These are phyloP conservation scores for Colletotrichum sp. DNA, from an alignment of 2,329 filamentous ascomycete species.

Conservation along the genomic window DNA sequence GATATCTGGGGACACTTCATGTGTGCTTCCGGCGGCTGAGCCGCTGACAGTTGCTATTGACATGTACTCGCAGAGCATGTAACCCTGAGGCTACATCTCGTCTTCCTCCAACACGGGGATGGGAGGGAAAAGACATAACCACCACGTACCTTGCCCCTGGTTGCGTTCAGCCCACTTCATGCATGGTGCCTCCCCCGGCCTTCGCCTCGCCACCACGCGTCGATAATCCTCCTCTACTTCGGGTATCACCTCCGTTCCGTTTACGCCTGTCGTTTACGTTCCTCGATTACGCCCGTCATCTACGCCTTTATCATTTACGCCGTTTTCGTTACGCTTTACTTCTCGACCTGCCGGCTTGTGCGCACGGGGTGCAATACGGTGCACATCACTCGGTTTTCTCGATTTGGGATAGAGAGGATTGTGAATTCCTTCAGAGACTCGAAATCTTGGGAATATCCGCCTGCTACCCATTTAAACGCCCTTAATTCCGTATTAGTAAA, in stretches of 20 bases:
- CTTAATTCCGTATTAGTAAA: slow-evolving; percentile 18
- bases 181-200: background rate
- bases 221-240: background rate
- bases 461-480: slow-evolving; percentile 2
- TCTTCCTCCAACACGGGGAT: background rate
- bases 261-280: background rate
- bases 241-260: background rate
- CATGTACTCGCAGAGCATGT: background rate
- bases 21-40: background rate
- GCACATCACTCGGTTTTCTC: slow-evolving; percentile 1
- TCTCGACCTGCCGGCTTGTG: background rate
- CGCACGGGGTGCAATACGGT: background rate
- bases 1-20: background rate
- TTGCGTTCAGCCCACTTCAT: background rate
- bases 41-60: background rate
- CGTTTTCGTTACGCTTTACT: background rate
- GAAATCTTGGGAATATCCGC: background rate
- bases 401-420: background rate
- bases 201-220: background rate
- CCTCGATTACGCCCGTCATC: background rate
- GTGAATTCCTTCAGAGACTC: slow-evolving; percentile 1
- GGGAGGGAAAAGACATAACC: background rate
- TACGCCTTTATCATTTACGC: background rate
- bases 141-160: background rate
- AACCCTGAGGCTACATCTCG: background rate